phyloP scores from a whole-genome alignment of 768 basidiomycete genomes.

The Coprinellus aureogranulatus region DNA sequence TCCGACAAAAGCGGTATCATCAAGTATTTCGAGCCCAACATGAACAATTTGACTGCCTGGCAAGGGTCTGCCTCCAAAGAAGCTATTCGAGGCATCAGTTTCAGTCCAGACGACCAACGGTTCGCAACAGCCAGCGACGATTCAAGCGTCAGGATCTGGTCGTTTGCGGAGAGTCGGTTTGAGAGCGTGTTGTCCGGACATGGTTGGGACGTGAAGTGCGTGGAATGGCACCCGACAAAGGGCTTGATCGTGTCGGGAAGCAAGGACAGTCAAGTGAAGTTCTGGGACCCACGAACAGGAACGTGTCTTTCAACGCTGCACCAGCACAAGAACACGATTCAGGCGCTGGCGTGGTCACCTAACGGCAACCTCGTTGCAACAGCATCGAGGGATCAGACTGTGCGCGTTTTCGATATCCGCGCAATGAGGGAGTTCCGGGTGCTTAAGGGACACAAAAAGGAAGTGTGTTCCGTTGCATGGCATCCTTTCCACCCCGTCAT shows the following conservation, averaged over 20 bases:
- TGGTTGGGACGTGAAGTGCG: constrained; percentile 98
- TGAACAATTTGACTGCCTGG: constrained; percentile 97
- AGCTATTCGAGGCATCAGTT: constrained; percentile 87
- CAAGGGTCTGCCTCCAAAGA: constrained; percentile 75
- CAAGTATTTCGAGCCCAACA: constrained; percentile 98
- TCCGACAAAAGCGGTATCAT: constrained; percentile 92
- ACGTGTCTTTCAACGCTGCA: constrained; percentile 92
- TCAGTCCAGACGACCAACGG: constrained; percentile 86
- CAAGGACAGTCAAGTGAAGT: constrained; percentile 98
- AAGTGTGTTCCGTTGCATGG: constrained; percentile 96
- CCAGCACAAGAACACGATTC: constrained; percentile 96
- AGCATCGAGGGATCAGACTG: constrained; percentile 90
- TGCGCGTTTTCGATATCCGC: constrained; percentile 95
- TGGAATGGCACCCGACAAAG: constrained; percentile 98
- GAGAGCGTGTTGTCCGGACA: constrained; percentile 92
- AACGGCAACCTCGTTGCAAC: constrained; percentile 93
- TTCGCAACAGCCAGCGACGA: constrained; percentile 98
- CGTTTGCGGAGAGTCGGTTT: constrained; percentile 85
- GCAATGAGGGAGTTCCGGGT: constrained; percentile 95
- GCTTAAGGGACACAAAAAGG: constrained; percentile 95
- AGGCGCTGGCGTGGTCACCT: constrained; percentile 90
- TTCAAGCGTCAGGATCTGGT: constrained; percentile 92
- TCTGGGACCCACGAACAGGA: constrained; percentile 97
- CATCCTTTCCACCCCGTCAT: constrained; percentile 92
- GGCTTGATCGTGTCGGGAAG: constrained; percentile 92